phyloP scores from a whole-genome alignment of 164 flowering plant genomes.

The Umbilicus rupestris region DNA sequence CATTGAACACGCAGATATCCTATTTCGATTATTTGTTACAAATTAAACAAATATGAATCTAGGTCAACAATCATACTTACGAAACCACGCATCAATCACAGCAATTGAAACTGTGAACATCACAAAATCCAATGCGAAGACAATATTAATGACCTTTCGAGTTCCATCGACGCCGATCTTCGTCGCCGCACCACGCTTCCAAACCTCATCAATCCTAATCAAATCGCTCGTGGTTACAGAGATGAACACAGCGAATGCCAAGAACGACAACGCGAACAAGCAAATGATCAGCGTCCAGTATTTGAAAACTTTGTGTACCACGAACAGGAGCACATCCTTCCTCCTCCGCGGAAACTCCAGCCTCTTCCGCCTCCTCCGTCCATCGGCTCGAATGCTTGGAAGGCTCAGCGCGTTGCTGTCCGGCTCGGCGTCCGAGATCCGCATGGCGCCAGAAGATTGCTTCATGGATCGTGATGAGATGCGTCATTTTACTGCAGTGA shows the following conservation, averaged over 20 bases:
- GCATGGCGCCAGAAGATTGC: neutral
- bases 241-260: neutral
- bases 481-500: neutral
- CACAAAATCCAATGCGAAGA: neutral
- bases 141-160: neutral
- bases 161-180: slow-evolving; percentile 1
- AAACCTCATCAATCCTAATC: neutral
- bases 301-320: slow-evolving; percentile 52
- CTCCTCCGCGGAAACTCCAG: neutral
- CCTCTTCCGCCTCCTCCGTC: neutral
- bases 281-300: slow-evolving; percentile 31
- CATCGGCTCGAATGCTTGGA: neutral
- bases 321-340: neutral
- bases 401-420: neutral
- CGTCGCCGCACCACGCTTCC: neutral
- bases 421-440: neutral
- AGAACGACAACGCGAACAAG: neutral
- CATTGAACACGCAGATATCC: too few species aligned
- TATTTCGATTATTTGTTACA: too few species aligned
- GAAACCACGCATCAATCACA: too few species aligned
- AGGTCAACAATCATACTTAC: too few species aligned
- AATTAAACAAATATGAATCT: too few species aligned
- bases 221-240: neutral
- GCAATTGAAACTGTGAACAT: too few species aligned
- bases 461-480: neutral